Evolutionary conservation across 2,329 filamentous ascomycete genomes (phyloP), one percentile per base, ranked within the genome.

Genomic region (Chrysoporthe austroafricana): DNA sequence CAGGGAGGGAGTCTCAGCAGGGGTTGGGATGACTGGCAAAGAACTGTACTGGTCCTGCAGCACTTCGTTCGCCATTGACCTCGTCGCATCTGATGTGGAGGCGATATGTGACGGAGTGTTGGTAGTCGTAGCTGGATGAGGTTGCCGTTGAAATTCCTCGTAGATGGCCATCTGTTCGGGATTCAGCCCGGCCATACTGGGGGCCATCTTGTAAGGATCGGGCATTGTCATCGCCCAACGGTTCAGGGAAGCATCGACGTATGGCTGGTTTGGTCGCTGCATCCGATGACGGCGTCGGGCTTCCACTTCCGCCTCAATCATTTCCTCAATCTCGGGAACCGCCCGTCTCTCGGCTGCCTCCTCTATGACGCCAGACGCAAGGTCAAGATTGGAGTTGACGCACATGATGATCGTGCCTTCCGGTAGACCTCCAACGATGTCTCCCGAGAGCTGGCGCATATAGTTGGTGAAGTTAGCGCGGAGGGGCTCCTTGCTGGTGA

Each of bases 381-480:
- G 86, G 73, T 99, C 96, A 42, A 99, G 86, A 77, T 99, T 99
- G 72, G 96, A 95, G 77, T 98, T 99, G 70, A 99, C 95, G 79
- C 96, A 98, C 93, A 99, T 97, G 66, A 98, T 88, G 70, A 99
- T 96, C 43, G 96, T 92, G 7, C 96, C 96, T 80, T 99, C 96
- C 0, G 96, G 93, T 70, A 99, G 86, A 18, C 92, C 92, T 64
- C 93, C 91, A 64, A 93, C 89, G 48, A 97, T 86, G 48, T 90
- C 88, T 61, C 80, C 82, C 3, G 88, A 85, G n/a, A 90, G 78
- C 61, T 84, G 85, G 63, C 96, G 91, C 78, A 99, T 94, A 76
- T 98, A 97, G 79, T 98, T 99, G 64, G 92, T 96, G 79, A 99
- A 97, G 80, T 96, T 98, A 78, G 96, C 96, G 69, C 96, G 90